Base-by-base conservation (phyloP, 257 asterid species). In the Penstemon barbatus region DNA sequence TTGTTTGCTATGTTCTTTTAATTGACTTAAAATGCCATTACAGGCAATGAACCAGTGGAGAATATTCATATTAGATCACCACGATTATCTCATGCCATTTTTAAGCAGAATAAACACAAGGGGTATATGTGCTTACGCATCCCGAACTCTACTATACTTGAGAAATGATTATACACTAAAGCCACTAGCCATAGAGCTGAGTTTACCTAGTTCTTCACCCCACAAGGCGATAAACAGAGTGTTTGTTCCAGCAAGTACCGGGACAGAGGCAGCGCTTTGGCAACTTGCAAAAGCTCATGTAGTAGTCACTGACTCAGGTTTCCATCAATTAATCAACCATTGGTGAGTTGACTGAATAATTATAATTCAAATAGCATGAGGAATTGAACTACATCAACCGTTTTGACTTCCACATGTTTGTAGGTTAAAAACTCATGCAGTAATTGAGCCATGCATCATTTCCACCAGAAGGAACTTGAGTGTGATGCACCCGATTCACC, bases 211-310 rank as follows among this genome's bases (percentile, higher is more conserved):
- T 39, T 51, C 73, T 53, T 71, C 66, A 53, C 52, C 71, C 57
- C 15, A 7, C 13, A 57, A 25, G 18, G 85, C 73, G 69, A 76
- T 65, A 42, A 67, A 61, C 69, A 58, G 81, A 68, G 83, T 84
- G 7, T 78, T 84, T 71, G 56, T 57, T 55, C 86, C 89, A 38
- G 79, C 81, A 65, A 60, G 25, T 3, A 46, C 72, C 3, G 89
- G 86, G 61, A 64, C 79, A 60, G 79, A 84, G 48, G 89, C 83
- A 7, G 81, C 89, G 9, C 71, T 81, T 48, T 84, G 89, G 89
- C 89, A 74, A 49, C 77, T 84, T 49, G 89, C 89, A 63, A 84
- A 84, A 78, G 76, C 84, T 79, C 86, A 84, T 59, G 89, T 81
- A 18, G 81, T 78, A 71, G 89, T 73, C 9, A 75, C 69, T 37